These are phyloP conservation scores for Aspergillus jensenii DNA, from an alignment of 2,329 filamentous ascomycete species.

Conservation along the genomic window DNA sequence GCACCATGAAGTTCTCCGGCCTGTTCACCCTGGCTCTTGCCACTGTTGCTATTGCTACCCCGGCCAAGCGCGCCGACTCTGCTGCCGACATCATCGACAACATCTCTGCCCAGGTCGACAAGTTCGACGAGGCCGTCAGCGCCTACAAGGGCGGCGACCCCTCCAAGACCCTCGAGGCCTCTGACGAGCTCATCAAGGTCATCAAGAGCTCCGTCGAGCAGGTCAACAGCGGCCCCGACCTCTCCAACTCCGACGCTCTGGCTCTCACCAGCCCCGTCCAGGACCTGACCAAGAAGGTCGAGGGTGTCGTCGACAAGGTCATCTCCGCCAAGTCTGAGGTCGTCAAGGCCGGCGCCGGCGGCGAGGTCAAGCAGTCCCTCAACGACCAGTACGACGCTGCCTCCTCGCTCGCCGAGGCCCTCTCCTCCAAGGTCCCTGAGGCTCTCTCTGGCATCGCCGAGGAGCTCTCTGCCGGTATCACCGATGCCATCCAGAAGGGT, in stretches of 20 bases:
- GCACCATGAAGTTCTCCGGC: conserved; percentile 26
- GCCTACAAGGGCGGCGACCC: conserved; percentile 26
- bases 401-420: conserved; percentile 25
- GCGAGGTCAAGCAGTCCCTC: conserved; percentile 22
- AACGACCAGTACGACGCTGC: conserved; percentile 28
- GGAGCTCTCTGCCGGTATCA: conserved; percentile 29
- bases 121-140: conserved; percentile 25
- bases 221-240: conserved; percentile 21
- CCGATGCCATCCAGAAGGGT: conserved; percentile 32
- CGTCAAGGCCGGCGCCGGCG: conserved; percentile 24
- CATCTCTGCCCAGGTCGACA: conserved; percentile 19
- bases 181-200: conserved; percentile 21
- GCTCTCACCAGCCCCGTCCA: conserved; percentile 26
- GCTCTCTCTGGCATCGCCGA: conserved; percentile 23
- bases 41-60: conserved; percentile 22
- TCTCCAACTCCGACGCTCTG: conserved; percentile 29
- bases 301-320: conserved; percentile 24
- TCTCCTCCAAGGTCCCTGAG: conserved; percentile 32
- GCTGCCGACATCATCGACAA: conserved; percentile 20
- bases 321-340: conserved; percentile 28
- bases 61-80: conserved; percentile 18
- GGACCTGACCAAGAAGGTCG: conserved; percentile 27
- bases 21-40: conserved; percentile 25
- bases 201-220: conserved; percentile 27
- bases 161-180: conserved; percentile 18